These are phyloP conservation scores for Taiozyma sp. DNA, from an alignment of 1,139 yeast genomes.

Conservation along the genomic window DNA sequence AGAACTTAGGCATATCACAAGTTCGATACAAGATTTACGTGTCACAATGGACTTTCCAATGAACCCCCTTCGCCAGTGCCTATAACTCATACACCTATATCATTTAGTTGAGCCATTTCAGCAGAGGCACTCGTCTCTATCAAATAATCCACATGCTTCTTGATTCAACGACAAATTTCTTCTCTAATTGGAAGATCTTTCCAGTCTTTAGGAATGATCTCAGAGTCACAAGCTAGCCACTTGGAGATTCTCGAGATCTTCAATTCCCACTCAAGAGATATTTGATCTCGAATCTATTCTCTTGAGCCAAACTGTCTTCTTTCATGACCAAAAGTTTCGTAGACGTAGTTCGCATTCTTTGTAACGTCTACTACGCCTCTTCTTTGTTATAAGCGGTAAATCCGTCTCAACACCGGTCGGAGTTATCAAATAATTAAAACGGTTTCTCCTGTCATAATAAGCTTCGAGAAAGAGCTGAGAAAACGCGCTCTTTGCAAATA, in stretches of 20 bases:
- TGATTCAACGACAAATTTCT: constrained; percentile 26
- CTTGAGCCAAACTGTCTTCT: constrained; percentile 47
- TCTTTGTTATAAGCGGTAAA: neutral
- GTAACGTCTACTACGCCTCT: too few species aligned
- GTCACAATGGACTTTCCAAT: neutral
- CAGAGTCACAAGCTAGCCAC: constrained; percentile 47
- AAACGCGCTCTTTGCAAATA: neutral
- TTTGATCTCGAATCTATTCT: constrained; percentile 38
- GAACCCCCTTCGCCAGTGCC: neutral
- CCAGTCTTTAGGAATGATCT: constrained; percentile 42
- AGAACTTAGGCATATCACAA: too few species aligned
- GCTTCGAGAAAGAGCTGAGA: neutral
- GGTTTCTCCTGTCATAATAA: too few species aligned
- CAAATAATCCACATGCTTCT: constrained; percentile 22
- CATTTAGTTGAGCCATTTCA: constrained; percentile 20
- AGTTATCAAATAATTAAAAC: too few species aligned
- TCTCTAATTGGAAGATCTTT: constrained; percentile 36
- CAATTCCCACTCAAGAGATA: constrained; percentile 47
- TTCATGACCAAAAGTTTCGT: constrained; percentile 35
- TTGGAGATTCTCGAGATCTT: constrained; percentile 52
- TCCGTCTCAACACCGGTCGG: neutral
- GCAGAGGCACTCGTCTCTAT: constrained; percentile 23
- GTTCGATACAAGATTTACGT: too few species aligned
- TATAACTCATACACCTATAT: constrained; percentile 11
- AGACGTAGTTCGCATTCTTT: constrained; percentile 24